Percentiles rank a stretch among this genome's conserved stretches.
phyloP scores from a whole-genome alignment of 169 alveolate genomes.

The Plasmodium gonderi region DNA sequence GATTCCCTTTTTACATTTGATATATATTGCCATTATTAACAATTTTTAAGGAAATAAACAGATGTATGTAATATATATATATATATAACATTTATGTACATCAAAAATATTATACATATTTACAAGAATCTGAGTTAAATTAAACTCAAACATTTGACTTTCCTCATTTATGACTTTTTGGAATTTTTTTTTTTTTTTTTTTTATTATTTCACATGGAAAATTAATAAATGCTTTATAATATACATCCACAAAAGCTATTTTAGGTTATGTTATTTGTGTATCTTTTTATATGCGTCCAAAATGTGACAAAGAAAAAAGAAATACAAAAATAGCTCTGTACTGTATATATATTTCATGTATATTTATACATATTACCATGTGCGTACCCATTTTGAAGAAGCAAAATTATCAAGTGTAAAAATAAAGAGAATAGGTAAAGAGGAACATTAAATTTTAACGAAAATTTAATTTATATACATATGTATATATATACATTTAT shows the following conservation, averaged over 20 bases:
- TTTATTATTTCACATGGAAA: conserved; percentile 1
- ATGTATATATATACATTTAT: not conserved
- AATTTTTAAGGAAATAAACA: not conserved
- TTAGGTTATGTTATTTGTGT: not conserved
- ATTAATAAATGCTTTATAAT: not conserved
- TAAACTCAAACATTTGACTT: conserved; percentile 17
- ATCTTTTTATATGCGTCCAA: not conserved
- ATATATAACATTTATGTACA: not conserved
- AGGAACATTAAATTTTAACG: not conserved
- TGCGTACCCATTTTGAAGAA: not conserved
- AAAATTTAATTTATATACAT: not conserved
- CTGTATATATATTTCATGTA: no score
- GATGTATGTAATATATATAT: not conserved
- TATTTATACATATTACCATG: not conserved
- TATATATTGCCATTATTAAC: no score
- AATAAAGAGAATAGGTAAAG: not conserved
- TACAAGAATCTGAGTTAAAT: conserved; percentile 30
- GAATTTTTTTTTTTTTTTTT: conserved; percentile 11
- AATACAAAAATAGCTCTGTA: not conserved
- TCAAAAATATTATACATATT: not conserved
- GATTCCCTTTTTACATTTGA: no score
- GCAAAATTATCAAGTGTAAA: not conserved
- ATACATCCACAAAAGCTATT: not conserved
- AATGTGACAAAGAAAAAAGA: not conserved
- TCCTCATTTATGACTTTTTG: not conserved